Evolutionary conservation across 306 rosid species (phyloP).

Genomic region (Pachyrhizus erosus): DNA sequence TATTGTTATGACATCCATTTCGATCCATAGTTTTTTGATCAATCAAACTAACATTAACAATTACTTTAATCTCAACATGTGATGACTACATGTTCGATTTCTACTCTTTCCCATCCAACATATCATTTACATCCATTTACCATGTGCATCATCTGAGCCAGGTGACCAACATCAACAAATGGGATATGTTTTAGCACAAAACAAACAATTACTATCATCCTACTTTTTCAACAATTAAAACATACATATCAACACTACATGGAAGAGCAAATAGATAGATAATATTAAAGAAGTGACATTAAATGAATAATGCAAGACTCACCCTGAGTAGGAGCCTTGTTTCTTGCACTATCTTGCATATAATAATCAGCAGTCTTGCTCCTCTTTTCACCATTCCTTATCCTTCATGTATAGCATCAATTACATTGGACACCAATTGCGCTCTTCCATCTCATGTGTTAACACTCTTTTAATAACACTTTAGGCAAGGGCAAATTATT

Average conservation of each 20-base stretch:
- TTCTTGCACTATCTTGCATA: neutral
- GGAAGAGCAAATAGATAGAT: too few species aligned
- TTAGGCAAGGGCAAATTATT: neutral
- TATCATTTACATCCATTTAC: neutral
- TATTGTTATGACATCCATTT: too few species aligned
- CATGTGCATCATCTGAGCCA: neutral
- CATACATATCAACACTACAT: neutral
- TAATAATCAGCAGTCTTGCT: neutral
- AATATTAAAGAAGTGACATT: neutral
- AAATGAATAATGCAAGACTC: neutral
- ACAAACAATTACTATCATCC: neutral
- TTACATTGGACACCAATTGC: neutral
- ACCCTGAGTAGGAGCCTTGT: slow-evolving; percentile 47
- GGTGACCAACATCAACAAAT: neutral
- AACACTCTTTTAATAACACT: neutral
- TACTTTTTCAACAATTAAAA: neutral
- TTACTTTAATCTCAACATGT: too few species aligned
- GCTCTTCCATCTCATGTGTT: neutral
- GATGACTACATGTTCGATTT: too few species aligned
- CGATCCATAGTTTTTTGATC: too few species aligned
- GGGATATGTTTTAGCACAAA: neutral
- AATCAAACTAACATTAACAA: too few species aligned
- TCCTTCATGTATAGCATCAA: neutral
- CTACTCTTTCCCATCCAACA: too few species aligned
- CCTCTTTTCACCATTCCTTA: neutral